A percentile compares a stretch with the other conserved stretches of the same genome.
Evolutionary conservation across 2,329 filamentous ascomycete genomes (phyloP).

Genomic region (Taxawa tesnikishii): DNA sequence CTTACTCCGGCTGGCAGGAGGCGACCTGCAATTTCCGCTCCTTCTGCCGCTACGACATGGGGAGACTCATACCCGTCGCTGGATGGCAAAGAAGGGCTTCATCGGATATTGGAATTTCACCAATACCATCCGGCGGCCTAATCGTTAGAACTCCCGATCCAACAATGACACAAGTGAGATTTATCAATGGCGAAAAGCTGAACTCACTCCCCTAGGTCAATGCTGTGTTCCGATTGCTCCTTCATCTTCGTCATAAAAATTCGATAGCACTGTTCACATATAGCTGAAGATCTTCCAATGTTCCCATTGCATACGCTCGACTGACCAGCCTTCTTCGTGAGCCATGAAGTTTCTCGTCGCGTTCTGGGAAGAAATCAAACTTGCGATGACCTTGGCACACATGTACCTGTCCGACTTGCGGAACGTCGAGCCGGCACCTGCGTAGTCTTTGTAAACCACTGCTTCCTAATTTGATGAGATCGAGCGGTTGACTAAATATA

Average conservation of each 20-base stretch:
- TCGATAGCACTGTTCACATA: constrained; percentile 26
- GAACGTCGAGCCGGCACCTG: constrained; percentile 27
- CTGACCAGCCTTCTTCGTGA: constrained; percentile 20
- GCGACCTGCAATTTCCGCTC: constrained; percentile 21
- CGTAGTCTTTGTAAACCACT: no score
- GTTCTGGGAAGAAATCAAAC: constrained; percentile 27
- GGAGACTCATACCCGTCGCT: constrained; percentile 27
- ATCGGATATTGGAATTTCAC: constrained; percentile 27
- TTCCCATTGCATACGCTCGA: constrained; percentile 24
- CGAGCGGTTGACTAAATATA: no score
- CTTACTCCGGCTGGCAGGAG: constrained; percentile 17
- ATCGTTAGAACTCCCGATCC: background rate
- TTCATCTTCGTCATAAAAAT: constrained; percentile 22
- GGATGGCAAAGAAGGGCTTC: constrained; percentile 31
- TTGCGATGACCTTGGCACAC: constrained; percentile 27
- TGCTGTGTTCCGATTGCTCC: constrained; percentile 11
- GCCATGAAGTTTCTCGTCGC: constrained; percentile 23
- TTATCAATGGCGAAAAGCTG: constrained; percentile 28
- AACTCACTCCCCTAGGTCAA: constrained; percentile 26
- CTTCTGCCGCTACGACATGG: constrained; percentile 25
- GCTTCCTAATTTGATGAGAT: no score
- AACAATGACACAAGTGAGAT: background rate
- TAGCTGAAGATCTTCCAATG: constrained; percentile 24
- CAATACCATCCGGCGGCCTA: constrained; percentile 25
- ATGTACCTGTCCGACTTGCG: constrained; percentile 29